Conservation (phyloP, 1,139 yeast species). For the Oligophagozyma castellii region DNA sequence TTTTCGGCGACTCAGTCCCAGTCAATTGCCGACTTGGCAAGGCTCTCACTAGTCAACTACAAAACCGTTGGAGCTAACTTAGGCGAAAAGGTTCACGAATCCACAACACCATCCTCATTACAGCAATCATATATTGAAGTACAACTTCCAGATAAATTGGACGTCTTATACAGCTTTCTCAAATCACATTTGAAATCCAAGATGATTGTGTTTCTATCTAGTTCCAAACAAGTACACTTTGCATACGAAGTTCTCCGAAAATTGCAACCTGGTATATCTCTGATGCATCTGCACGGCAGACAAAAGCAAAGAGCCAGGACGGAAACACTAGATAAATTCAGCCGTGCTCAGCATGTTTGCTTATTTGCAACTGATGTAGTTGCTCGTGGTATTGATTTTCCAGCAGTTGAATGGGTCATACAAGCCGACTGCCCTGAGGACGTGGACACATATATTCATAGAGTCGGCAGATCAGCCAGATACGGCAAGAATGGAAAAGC, state of each 20-base stretch:
- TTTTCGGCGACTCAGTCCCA: slow-evolving; percentile 93
- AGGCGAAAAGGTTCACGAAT: slow-evolving; percentile 19
- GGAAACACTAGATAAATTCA: slow-evolving; percentile 77
- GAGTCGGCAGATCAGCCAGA: slow-evolving; percentile 95
- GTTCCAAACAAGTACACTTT: slow-evolving; percentile 90
- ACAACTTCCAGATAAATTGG: slow-evolving; percentile 68
- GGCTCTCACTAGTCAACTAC: slow-evolving; percentile 74
- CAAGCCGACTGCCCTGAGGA: slow-evolving; percentile 97
- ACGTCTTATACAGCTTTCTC: slow-evolving; percentile 77
- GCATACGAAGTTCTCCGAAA: slow-evolving; percentile 85
- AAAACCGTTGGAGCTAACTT: slow-evolving; percentile 41
- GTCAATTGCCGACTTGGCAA: slow-evolving; percentile 73
- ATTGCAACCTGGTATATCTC: slow-evolving; percentile 89
- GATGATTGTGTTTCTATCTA: slow-evolving; percentile 76
- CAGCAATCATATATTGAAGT: slow-evolving; percentile 71
- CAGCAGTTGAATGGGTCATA: slow-evolving; percentile 94
- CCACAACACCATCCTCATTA: slow-evolving; percentile 67
- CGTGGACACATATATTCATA: slow-evolving; percentile 83
- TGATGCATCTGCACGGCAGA: slow-evolving; percentile 86
- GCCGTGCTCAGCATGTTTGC: slow-evolving; percentile 78
- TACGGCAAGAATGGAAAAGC: slow-evolving; percentile 86
- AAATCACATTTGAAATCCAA: slow-evolving; percentile 79
- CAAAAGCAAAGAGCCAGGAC: slow-evolving; percentile 89
- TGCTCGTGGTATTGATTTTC: slow-evolving; percentile 95
- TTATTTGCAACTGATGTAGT: slow-evolving; percentile 93